phyloP scores from a whole-genome alignment of 1,139 yeast species.

The Petasospora fabianii region DNA sequence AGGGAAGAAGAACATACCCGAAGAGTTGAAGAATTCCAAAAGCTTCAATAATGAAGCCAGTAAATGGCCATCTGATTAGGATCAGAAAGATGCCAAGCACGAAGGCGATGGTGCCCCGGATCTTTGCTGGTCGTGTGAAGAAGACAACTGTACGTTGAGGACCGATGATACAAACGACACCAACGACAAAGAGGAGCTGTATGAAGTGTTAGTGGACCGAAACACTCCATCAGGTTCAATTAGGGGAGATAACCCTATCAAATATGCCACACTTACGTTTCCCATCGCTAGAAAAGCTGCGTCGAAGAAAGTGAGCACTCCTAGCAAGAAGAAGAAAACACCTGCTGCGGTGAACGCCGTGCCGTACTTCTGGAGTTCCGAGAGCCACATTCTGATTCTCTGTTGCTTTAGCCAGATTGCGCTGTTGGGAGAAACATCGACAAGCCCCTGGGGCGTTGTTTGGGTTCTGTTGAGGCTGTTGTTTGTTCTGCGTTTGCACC shows the following conservation, averaged over 20 bases:
- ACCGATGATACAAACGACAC: slow-evolving; percentile 83
- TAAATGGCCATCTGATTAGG: slow-evolving; percentile 69
- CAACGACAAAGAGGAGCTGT: slow-evolving; percentile 60
- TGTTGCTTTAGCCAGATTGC: not conserved
- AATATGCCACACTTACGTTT: slow-evolving; percentile 16
- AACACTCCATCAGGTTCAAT: too few relatives aligned
- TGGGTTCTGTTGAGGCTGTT: not conserved
- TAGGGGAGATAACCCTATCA: too few relatives aligned
- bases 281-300: slow-evolving; percentile 77
- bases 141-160: slow-evolving; percentile 78
- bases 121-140: slow-evolving; percentile 82
- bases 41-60: slow-evolving; percentile 82
- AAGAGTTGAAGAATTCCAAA: slow-evolving; percentile 86
- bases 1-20: slow-evolving; percentile 34
- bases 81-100: slow-evolving; percentile 71
- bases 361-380: slow-evolving; percentile 82
- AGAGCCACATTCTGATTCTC: slow-evolving; percentile 51
- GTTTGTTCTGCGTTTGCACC: not conserved
- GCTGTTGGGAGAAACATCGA: not conserved
- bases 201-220: not conserved
- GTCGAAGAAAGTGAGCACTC: slow-evolving; percentile 84
- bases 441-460: not conserved
- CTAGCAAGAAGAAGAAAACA: slow-evolving; percentile 66
- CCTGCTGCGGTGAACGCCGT: slow-evolving; percentile 93
- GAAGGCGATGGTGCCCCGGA: slow-evolving; percentile 83